Evolutionary conservation across 2,329 filamentous ascomycete genomes (phyloP).

Genomic region (Eutypella sp.): DNA sequence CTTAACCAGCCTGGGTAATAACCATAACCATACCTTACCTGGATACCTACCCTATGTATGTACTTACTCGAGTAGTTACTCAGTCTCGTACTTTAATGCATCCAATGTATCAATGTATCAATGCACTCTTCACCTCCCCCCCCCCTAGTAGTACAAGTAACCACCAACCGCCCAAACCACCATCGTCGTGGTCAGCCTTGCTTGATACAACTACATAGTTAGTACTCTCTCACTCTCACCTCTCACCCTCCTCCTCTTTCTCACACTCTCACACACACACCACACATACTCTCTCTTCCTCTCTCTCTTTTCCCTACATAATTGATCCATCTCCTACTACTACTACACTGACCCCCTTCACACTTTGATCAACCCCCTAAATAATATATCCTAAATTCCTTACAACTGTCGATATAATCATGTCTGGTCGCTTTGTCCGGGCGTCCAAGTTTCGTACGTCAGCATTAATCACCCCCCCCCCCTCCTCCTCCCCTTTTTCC

Average conservation of each 20-base stretch:
- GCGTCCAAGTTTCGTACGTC: conserved; percentile 64
- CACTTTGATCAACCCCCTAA: no score
- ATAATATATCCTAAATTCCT: not conserved
- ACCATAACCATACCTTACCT: no score
- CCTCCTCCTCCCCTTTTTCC: conserved; percentile 7
- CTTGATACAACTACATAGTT: not conserved
- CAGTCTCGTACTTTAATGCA: no score
- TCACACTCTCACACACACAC: no score
- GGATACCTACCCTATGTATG: no score
- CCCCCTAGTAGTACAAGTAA: no score
- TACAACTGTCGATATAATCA: no score
- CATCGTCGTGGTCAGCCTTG: not conserved
- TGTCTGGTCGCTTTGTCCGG: conserved; percentile 63
- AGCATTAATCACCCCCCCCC: no score
- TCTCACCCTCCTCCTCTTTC: not conserved
- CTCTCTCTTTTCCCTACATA: not conserved
- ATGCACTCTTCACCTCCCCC: no score
- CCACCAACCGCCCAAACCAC: not conserved
- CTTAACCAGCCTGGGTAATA: no score
- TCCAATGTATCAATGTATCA: no score
- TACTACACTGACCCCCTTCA: conserved; percentile 4
- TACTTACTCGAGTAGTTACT: no score
- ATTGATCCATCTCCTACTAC: conserved; percentile 1
- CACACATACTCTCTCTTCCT: not conserved
- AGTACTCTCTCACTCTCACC: not conserved